Percentiles rank a stretch among this genome's conserved stretches.
These are phyloP conservation scores for Byssothecium circinans DNA, from an alignment of 2,329 filamentous ascomycete species.

Conservation along the genomic window DNA sequence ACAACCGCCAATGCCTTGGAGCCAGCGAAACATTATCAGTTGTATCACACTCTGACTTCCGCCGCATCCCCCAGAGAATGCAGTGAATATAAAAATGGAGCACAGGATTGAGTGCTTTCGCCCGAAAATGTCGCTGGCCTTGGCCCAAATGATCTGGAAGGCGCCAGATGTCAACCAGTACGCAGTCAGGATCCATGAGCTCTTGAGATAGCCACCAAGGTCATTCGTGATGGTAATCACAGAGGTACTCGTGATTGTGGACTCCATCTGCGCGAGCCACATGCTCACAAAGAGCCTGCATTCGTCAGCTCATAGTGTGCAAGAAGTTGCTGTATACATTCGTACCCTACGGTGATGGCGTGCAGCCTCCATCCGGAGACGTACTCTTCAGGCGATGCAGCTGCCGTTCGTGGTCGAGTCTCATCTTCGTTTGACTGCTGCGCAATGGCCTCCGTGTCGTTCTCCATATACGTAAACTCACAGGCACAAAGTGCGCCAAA, in stretches of 20 bases:
- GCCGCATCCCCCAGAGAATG: constrained; percentile 38
- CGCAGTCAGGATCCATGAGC: constrained; percentile 42
- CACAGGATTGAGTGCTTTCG: constrained; percentile 30
- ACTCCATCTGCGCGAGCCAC: constrained; percentile 33
- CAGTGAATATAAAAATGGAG: constrained; percentile 31
- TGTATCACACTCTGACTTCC: constrained; percentile 33
- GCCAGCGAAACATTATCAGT: constrained; percentile 34
- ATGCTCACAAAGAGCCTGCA: constrained; percentile 27
- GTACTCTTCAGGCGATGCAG: not conserved
- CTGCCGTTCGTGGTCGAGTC: not conserved
- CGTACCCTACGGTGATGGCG: constrained; percentile 1
- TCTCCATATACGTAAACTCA: no score
- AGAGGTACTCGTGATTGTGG: constrained; percentile 41
- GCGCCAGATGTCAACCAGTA: constrained; percentile 39
- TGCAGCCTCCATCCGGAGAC: constrained; percentile 2
- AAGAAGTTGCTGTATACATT: not conserved
- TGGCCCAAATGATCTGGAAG: constrained; percentile 32
- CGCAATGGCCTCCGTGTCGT: not conserved
- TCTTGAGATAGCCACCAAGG: constrained; percentile 35
- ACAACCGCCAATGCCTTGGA: constrained; percentile 38
- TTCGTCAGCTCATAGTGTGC: no score
- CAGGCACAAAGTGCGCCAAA: no score
- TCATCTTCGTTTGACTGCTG: not conserved
- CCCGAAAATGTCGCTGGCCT: constrained; percentile 38
- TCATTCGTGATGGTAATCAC: constrained; percentile 39